Conservation (phyloP, 371 early-diverging fungal species). For the Mucor plumbeus region DNA sequence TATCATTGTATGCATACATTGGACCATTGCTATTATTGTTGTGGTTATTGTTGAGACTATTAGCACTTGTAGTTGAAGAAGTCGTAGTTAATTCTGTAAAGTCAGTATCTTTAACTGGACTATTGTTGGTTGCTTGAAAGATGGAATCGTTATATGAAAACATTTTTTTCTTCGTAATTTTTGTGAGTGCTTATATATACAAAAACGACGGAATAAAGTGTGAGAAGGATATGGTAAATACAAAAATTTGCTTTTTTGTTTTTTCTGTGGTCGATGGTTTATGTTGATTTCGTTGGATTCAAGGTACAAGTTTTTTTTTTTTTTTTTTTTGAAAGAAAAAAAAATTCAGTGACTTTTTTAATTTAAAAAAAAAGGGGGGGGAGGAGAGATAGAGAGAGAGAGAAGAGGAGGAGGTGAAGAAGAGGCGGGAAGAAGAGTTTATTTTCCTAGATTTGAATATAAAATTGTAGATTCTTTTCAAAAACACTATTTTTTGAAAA, state of each 20-base stretch:
- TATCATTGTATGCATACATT: conserved; percentile 15
- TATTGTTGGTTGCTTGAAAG: conserved; percentile 10
- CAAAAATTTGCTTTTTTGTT: neutral
- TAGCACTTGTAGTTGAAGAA: neutral
- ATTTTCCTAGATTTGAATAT: neutral
- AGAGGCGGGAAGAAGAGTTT: neutral
- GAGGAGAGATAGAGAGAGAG: neutral
- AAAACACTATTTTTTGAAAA: conserved; percentile 7
- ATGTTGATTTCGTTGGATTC: neutral
- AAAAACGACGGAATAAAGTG: neutral
- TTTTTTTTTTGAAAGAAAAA: neutral
- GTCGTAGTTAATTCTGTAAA: conserved; percentile 4
- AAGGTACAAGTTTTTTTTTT: neutral
- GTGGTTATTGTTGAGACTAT: too few species aligned
- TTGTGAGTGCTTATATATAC: neutral
- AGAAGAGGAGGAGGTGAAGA: too few species aligned
- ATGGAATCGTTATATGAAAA: conserved; percentile 24
- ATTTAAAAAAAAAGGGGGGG: neutral
- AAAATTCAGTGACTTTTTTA: neutral
- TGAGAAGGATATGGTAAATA: conserved; percentile 2
- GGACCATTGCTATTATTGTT: neutral
- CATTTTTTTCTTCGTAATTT: neutral
- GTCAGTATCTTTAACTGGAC: conserved; percentile 12
- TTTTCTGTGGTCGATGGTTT: neutral
- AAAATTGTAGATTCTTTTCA: neutral